These are phyloP conservation scores for Phytophthora colocasiae DNA, from an alignment of 352 stramenopile species.

Conservation along the genomic window DNA sequence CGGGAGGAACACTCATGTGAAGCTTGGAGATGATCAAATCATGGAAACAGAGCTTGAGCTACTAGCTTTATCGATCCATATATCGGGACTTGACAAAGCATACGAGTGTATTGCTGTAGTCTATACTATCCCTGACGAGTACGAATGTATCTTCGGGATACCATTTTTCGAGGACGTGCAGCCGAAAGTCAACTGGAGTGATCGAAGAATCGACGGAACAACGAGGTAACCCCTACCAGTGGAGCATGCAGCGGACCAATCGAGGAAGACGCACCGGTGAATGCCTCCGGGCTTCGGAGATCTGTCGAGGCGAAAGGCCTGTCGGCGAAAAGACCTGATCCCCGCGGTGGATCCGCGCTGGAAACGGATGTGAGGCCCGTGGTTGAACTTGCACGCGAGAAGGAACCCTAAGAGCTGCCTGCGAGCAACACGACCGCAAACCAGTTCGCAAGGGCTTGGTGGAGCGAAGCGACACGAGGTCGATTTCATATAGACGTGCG, in stretches of 20 bases:
- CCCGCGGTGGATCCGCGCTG: constrained; percentile 11
- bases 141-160: constrained; percentile 17
- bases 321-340: constrained; percentile 21
- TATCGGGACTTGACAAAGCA: background rate
- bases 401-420: background rate
- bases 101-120: background rate
- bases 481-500: background rate
- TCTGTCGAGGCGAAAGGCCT: constrained; percentile 20
- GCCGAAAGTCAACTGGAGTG: constrained; percentile 6
- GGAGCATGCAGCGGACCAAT: constrained; percentile 2
- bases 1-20: constrained; percentile 15
- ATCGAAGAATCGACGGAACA: constrained; percentile 14
- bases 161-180: constrained; percentile 23
- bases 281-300: constrained; percentile 13
- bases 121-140: too few relatives aligned
- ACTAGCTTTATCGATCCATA: background rate
- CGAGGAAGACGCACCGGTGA: background rate
- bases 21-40: constrained; percentile 10
- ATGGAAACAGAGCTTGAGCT: constrained; percentile 9
- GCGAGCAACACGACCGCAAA: background rate
- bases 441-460: background rate
- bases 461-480: background rate
- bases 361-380: constrained; percentile 18
- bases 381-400: background rate
- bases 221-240: background rate